Base-by-base conservation (phyloP, 2,329 filamentous ascomycete genomes). In the Dactylellina cionopaga region DNA sequence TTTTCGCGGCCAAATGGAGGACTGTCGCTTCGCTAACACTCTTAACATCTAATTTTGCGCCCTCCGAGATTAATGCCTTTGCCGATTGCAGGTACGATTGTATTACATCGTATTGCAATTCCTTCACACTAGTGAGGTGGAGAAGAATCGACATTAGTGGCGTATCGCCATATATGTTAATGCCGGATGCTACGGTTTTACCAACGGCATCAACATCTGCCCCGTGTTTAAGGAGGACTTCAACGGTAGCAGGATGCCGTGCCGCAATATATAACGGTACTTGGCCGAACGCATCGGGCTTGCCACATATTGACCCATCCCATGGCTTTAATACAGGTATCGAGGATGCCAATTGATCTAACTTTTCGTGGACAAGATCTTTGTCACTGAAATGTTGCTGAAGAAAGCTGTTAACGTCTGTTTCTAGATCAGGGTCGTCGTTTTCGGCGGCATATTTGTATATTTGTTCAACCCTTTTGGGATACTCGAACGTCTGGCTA, bases 151-250 rank as follows among this genome's bases (percentile, higher is more conserved):
- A 44, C 10, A 63, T 9, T 10, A 64, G n/a, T 2, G 55, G 25
- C 2, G 35, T 19, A 5, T 17, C 1, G 6, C 31, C 15, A 4
- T 10, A 10, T 17, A 10, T 5, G 15, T 7, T 31, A 4, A 4
- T 2, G 5, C 22, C 11, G 24, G n/a, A 15, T 9, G 5, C 15
- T 9, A 15, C 15, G 7, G 15, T 13, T 15, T 35, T 25, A 13
- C 46, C 47, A 31, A 13, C 11, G 19, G 13, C 19, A 31, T 66
- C 51, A n/a, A 66, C 33, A 43, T 66, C 15, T n/a, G 62, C 62
- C 24, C 29, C 29, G 24, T 58, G 33, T 37, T 13, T 51, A 5
- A 66, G 39, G 1, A 66, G 35, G 6, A 19, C 31, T 3, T 47
- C 19, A 2, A 66, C 19, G 2, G 52, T 58, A 15, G 11, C 43